phyloP scores from a whole-genome alignment of 179 eudicot species.

The Vitellaria paradoxa region DNA sequence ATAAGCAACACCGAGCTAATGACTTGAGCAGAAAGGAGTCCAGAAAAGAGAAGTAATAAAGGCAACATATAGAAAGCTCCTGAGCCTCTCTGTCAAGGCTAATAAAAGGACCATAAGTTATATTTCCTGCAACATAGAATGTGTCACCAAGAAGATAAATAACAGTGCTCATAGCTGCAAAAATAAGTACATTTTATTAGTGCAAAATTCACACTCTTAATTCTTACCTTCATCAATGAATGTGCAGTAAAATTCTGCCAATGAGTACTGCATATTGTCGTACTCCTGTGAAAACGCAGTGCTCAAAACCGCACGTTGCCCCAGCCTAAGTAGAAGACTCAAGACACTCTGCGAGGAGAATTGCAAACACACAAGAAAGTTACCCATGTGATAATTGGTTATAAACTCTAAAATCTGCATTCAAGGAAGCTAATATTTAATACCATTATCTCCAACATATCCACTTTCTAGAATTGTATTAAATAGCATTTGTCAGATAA shows the following conservation, averaged over 20 bases:
- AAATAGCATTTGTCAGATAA: neutral
- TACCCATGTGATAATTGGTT: neutral
- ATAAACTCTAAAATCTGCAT: neutral
- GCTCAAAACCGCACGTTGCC: conserved; percentile 53
- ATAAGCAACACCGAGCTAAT: conserved; percentile 71
- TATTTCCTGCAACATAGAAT: conserved; percentile 46
- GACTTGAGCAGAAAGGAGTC: conserved; percentile 63
- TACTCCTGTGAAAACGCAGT: conserved; percentile 53
- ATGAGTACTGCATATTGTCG: conserved; percentile 55
- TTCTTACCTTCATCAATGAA: conserved; percentile 43
- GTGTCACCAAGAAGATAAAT: neutral
- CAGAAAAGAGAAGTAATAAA: conserved; percentile 69
- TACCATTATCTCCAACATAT: neutral
- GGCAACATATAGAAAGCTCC: conserved; percentile 72
- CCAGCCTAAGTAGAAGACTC: conserved; percentile 67
- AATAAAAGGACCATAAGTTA: conserved; percentile 72
- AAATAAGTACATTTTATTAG: neutral
- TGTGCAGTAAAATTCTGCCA: conserved; percentile 54
- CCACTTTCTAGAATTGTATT: conserved; percentile 2
- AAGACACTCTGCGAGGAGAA: conserved; percentile 56
- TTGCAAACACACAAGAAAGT: neutral
- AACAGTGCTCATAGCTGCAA: conserved; percentile 1
- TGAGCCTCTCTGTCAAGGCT: conserved; percentile 69
- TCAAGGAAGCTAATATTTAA: neutral
- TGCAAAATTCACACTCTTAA: neutral